Evolutionary conservation across 805 yeast species (phyloP).

Genomic region (Candida bentonensis): DNA sequence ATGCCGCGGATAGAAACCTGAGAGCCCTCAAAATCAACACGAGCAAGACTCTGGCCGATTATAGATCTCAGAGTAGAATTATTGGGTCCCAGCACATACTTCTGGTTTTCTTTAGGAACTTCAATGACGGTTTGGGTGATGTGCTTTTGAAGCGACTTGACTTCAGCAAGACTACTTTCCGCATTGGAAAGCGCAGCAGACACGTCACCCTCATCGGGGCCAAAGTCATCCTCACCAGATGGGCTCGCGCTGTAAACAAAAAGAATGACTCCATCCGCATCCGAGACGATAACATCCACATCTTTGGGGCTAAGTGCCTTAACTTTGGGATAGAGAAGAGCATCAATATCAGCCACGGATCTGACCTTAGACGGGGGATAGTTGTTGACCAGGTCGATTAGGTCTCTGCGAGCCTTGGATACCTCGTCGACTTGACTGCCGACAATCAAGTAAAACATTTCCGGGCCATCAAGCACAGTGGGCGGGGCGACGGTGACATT

Average conservation of each 20-base stretch:
- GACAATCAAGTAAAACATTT: constrained; percentile 49
- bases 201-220: constrained; percentile 51
- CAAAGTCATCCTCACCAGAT: constrained; percentile 46
- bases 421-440: constrained; percentile 36
- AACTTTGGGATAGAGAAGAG: constrained; percentile 31
- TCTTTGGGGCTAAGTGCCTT: constrained; percentile 16
- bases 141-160: constrained; percentile 4
- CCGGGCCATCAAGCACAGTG: constrained; percentile 23
- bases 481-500: constrained; percentile 37
- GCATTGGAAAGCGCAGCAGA: constrained; percentile 37
- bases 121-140: background rate
- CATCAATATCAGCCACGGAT: constrained; percentile 49
- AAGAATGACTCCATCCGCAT: constrained; percentile 36
- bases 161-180: constrained; percentile 35
- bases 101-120: constrained; percentile 43
- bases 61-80: constrained; percentile 39
- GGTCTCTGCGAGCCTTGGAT: constrained; percentile 54
- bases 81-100: constrained; percentile 43
- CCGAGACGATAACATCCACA: constrained; percentile 36
- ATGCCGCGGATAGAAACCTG: constrained; percentile 59
- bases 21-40: constrained; percentile 17
- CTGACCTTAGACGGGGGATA: constrained; percentile 54
- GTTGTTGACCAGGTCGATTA: constrained; percentile 61
- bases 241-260: constrained; percentile 37
- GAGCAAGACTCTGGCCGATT: constrained; percentile 17